phyloP scores from a whole-genome alignment of 768 basidiomycete species.

The Roridomyces roridus region DNA sequence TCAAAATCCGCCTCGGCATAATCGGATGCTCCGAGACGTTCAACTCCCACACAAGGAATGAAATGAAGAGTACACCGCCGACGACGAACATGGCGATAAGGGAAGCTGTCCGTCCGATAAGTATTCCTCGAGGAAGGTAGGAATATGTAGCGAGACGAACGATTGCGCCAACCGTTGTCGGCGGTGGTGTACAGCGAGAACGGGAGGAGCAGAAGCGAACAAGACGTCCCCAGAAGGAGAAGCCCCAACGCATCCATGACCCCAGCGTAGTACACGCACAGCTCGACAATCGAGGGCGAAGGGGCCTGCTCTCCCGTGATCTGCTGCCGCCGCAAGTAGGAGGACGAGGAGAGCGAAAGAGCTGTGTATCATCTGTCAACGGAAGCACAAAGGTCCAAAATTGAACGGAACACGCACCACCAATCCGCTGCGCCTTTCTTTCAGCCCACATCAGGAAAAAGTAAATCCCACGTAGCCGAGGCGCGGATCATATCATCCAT shows the following conservation, averaged over 20 bases:
- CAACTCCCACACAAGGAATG: slow-evolving; percentile 16
- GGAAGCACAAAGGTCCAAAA: not conserved
- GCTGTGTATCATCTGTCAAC: too few relatives aligned
- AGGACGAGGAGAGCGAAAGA: slow-evolving; percentile 11
- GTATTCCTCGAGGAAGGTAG: not conserved
- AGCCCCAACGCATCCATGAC: slow-evolving; percentile 26
- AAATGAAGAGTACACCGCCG: slow-evolving; percentile 22
- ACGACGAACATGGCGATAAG: slow-evolving; percentile 27
- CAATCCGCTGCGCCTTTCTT: slow-evolving; percentile 13
- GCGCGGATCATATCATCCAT: too few relatives aligned
- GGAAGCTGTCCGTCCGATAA: slow-evolving; percentile 4
- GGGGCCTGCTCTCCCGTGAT: not conserved
- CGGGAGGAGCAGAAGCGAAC: slow-evolving; percentile 21
- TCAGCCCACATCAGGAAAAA: too few relatives aligned
- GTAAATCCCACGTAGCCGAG: too few relatives aligned
- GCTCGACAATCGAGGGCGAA: not conserved
- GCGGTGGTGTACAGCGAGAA: slow-evolving; percentile 24
- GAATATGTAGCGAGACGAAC: not conserved
- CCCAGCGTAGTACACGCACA: slow-evolving; percentile 1
- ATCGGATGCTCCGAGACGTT: slow-evolving; percentile 15
- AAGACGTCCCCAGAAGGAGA: slow-evolving; percentile 17
- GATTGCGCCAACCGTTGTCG: slow-evolving; percentile 23
- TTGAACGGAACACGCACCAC: slow-evolving; percentile 10
- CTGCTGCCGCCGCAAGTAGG: slow-evolving; percentile 7
- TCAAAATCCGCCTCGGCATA: slow-evolving; percentile 19